Base-by-base conservation (phyloP, 2,329 filamentous ascomycete genomes). In the Didymella segeticola region DNA sequence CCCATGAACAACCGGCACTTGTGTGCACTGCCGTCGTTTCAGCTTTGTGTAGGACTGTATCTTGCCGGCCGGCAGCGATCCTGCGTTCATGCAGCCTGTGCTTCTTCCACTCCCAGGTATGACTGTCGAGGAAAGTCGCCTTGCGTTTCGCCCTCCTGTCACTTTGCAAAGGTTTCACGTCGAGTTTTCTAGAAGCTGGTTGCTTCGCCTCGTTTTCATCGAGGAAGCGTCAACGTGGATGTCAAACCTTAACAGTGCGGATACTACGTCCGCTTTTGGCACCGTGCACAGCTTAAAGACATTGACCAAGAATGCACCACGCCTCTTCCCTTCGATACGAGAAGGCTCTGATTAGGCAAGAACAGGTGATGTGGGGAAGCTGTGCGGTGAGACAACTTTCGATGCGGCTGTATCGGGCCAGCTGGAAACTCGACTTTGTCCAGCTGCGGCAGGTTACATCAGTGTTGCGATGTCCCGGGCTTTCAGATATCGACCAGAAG, bases 91-190 rank as follows among this genome's bases (percentile, higher is more conserved):
- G 70, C 69, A 58, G 48, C 58, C 63, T 52, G 47, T 49, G 58
- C 55, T 50, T 60, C 62, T 61, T 50, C 62, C 43, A 54, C 56
- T 58, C 62, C 61, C 47, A 60, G 33, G 46, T 46, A 48, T 52
- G 55, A 53, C 42, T 47, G 43, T 55, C 43, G 48, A 59, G 60
- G 59, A 56, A 63, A 55, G 53, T 61, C 43, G 36, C 57, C 47
- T 53, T 53, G 50, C 52, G 34, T 56, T 47, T 57, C 54, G 56
- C 56, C 52, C 54, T 61, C 54, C 61, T 69, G 61, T 69, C 62
- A 68, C 46, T 62, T 51, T 46, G 46, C 38, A 55, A 34, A 22
- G 58, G 70, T 71, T 71, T 71, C 68, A 72, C 47, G 43, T 63
- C 57, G 41, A 25, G 29, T 53, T 58, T 72, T 71, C 67, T 67